These are phyloP conservation scores for Byssochlamys sp. DNA, from an alignment of 2,329 filamentous ascomycete species.

Conservation along the genomic window DNA sequence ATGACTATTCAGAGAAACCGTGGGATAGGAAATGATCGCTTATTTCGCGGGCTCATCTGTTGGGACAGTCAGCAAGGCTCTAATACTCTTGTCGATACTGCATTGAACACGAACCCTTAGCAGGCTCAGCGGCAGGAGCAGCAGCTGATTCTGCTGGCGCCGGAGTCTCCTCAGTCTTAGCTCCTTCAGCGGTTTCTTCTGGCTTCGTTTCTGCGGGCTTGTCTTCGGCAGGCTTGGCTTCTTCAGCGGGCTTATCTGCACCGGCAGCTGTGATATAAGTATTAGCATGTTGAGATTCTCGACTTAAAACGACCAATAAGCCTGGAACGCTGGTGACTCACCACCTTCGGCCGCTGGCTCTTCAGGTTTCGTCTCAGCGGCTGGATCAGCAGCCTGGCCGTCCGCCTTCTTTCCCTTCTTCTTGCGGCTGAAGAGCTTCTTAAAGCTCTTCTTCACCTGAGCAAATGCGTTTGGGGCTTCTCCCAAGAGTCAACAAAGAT, in stretches of 20 bases:
- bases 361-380: constrained; percentile 1
- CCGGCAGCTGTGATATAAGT: not conserved
- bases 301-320: not conserved
- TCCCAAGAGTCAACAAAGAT: not conserved
- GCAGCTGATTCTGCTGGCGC: not conserved
- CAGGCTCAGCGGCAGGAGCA: constrained; percentile 2
- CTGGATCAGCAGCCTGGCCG: constrained; percentile 2
- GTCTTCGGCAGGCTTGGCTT: not conserved
- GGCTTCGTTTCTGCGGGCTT: not conserved
- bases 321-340: not conserved
- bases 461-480: constrained; percentile 22
- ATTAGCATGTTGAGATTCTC: not conserved
- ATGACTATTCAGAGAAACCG: not conserved
- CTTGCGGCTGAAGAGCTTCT: constrained; percentile 22
- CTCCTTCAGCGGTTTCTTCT: not conserved
- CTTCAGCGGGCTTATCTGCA: not conserved
- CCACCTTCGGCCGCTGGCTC: not conserved
- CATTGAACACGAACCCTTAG: constrained; percentile 5
- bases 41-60: not conserved
- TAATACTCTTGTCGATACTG: not conserved
- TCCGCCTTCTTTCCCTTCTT: constrained; percentile 16
- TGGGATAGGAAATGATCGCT: not conserved
- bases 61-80: not conserved
- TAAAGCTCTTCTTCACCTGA: constrained; percentile 25
- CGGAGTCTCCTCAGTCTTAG: not conserved